These are phyloP conservation scores for Stereocaulon alpinum DNA, from an alignment of 495 filamentous ascomycete species.

Conservation along the genomic window DNA sequence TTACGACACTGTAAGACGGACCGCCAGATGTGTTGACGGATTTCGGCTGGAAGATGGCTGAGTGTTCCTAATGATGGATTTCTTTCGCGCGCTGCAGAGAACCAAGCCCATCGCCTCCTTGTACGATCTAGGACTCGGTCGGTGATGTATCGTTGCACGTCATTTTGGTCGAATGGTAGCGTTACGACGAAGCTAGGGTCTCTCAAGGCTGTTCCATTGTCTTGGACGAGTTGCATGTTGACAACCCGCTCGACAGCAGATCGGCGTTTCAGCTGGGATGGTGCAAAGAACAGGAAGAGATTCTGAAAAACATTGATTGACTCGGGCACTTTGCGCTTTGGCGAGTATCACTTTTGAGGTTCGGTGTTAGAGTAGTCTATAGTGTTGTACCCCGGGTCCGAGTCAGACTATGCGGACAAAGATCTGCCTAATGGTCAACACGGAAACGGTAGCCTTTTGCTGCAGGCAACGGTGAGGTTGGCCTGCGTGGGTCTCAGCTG, in stretches of 20 bases:
- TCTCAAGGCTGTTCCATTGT: constrained; percentile 40
- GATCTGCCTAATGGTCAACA: too few relatives aligned
- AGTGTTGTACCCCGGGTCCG: too few relatives aligned
- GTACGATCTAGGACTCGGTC: constrained; percentile 4
- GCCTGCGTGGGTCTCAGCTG: neutral
- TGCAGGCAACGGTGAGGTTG: neutral
- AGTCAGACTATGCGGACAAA: too few relatives aligned
- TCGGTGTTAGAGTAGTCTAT: too few relatives aligned
- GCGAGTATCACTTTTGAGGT: too few relatives aligned
- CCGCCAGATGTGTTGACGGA: constrained; percentile 2
- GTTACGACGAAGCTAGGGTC: constrained; percentile 5
- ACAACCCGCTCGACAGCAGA: too few relatives aligned
- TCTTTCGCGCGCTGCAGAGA: neutral
- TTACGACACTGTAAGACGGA: neutral
- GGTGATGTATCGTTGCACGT: neutral
- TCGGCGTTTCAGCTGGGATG: too few relatives aligned
- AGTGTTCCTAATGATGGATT: constrained; percentile 5
- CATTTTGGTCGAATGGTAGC: constrained; percentile 8
- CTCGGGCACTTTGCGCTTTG: neutral
- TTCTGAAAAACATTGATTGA: neutral
- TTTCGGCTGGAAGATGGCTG: neutral
- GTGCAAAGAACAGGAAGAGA: too few relatives aligned
- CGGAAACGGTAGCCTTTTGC: too few relatives aligned
- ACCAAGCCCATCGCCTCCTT: constrained; percentile 4
- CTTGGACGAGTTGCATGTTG: neutral